phyloP scores from a whole-genome alignment of 495 filamentous ascomycete genomes.

The Rhizodiscina lignyota region DNA sequence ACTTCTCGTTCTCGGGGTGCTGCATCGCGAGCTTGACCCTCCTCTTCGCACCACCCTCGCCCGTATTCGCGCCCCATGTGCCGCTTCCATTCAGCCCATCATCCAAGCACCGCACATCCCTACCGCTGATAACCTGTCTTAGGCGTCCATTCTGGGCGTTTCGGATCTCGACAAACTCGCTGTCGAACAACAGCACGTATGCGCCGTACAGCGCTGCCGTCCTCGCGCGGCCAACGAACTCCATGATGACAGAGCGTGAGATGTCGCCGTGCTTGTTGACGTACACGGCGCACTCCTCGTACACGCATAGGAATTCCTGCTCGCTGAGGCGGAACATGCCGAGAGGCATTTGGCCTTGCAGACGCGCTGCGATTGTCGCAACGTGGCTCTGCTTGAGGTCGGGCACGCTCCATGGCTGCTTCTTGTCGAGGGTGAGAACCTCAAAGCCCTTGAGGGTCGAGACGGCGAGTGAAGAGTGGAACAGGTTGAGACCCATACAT shows the following conservation, averaged over 20 bases:
- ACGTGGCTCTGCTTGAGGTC: slow-evolving; percentile 63
- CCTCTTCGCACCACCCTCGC: too few relatives aligned
- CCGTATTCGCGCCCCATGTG: slow-evolving; percentile 31
- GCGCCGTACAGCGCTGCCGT: slow-evolving; percentile 60
- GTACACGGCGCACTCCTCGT: slow-evolving; percentile 90
- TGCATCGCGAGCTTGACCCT: slow-evolving; percentile 94
- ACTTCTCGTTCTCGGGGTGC: slow-evolving; percentile 67
- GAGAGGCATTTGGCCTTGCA: slow-evolving; percentile 65
- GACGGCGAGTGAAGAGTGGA: slow-evolving; percentile 82
- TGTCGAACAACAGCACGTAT: slow-evolving; percentile 43
- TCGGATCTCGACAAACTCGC: slow-evolving; percentile 83
- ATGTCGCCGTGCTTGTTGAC: slow-evolving; percentile 97
- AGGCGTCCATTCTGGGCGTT: slow-evolving; percentile 92
- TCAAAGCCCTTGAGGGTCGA: slow-evolving; percentile 88
- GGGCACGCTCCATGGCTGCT: slow-evolving; percentile 77
- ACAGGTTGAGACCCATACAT: slow-evolving; percentile 86
- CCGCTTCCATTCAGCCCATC: slow-evolving; percentile 40
- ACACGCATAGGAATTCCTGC: slow-evolving; percentile 82
- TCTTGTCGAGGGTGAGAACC: slow-evolving; percentile 91
- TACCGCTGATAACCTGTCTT: slow-evolving; percentile 83
- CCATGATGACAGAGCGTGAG: slow-evolving; percentile 81
- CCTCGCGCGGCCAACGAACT: slow-evolving; percentile 83
- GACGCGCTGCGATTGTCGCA: slow-evolving; percentile 60
- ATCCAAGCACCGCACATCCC: slow-evolving; percentile 75
- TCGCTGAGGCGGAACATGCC: slow-evolving; percentile 95